Evolutionary conservation across 306 rosid species (phyloP).

Genomic region (Prosopis cineraria): DNA sequence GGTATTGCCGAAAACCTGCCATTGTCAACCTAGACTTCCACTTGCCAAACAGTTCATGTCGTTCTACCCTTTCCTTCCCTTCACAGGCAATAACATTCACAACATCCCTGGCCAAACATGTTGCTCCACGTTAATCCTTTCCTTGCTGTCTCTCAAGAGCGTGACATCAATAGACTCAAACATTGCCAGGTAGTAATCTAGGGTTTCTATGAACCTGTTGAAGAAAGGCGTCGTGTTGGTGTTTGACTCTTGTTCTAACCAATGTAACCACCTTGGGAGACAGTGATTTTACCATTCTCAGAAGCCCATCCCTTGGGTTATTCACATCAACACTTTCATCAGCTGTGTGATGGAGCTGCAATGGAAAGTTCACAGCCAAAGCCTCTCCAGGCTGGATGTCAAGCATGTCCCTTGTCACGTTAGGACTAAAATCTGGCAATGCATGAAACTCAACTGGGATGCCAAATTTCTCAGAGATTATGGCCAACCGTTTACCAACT

Average conservation of each 20-base stretch:
- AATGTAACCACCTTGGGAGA: constrained; percentile 72
- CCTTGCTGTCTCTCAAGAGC: constrained; percentile 59
- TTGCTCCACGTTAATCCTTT: constrained; percentile 73
- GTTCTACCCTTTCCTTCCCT: constrained; percentile 79
- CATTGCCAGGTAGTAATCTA: constrained; percentile 72
- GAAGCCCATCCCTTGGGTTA: constrained; percentile 82
- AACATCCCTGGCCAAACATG: constrained; percentile 82
- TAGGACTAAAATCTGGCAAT: constrained; percentile 61
- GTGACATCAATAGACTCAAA: constrained; percentile 83
- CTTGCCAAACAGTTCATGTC: constrained; percentile 86
- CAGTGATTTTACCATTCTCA: constrained; percentile 77
- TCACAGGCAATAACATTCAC: constrained; percentile 82
- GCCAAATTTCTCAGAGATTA: constrained; percentile 54
- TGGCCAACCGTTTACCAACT: constrained; percentile 54
- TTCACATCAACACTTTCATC: constrained; percentile 87
- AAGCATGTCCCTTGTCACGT: constrained; percentile 71
- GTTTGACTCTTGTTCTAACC: constrained; percentile 94
- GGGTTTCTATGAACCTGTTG: constrained; percentile 66
- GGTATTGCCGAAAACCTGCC: constrained; percentile 83
- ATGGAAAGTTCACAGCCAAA: constrained; percentile 82
- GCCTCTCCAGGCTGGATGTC: constrained; percentile 77
- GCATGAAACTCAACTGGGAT: constrained; percentile 79
- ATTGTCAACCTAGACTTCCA: constrained; percentile 88
- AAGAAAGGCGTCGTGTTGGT: constrained; percentile 86
- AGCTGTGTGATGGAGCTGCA: constrained; percentile 89